These are phyloP conservation scores for Mimosa bimucronata DNA, from an alignment of 306 rosid genomes.

Conservation along the genomic window DNA sequence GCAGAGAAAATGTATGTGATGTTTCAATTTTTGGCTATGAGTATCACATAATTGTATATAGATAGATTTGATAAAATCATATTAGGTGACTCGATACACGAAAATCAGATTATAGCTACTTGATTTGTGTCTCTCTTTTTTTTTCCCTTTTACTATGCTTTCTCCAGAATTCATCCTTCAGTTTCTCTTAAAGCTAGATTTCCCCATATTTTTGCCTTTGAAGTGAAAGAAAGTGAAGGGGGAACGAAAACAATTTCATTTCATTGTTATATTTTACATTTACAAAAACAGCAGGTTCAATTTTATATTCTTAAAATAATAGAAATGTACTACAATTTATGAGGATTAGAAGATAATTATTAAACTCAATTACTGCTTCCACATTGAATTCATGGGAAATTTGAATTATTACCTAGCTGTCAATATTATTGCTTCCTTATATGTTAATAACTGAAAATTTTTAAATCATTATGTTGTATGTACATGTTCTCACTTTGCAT, in stretches of 20 bases:
- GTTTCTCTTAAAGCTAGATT: no score
- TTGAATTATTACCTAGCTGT: neutral
- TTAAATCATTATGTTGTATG: no score
- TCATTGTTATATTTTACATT: neutral
- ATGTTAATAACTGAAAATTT: neutral
- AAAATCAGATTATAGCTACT: constrained; percentile 17
- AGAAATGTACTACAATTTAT: neutral
- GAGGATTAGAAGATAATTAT: neutral
- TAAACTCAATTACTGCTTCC: neutral
- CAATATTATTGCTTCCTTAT: neutral
- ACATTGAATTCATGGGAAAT: neutral
- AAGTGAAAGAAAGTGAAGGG: no score
- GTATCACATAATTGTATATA: constrained; percentile 28
- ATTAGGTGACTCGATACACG: neutral
- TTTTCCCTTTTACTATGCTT: neutral
- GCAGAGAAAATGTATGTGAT: neutral
- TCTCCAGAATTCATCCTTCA: neutral
- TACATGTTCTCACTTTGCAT: neutral
- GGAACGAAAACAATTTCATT: no score
- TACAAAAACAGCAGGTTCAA: neutral
- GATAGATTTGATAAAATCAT: constrained; percentile 21
- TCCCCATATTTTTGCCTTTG: no score
- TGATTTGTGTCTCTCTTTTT: neutral
- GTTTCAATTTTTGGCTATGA: constrained; percentile 15
- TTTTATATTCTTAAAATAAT: neutral